Percentiles rank a stretch among this genome's conserved stretches.
These are phyloP conservation scores for Cytospora piceicola DNA, from an alignment of 2,329 filamentous ascomycete species.

Conservation along the genomic window DNA sequence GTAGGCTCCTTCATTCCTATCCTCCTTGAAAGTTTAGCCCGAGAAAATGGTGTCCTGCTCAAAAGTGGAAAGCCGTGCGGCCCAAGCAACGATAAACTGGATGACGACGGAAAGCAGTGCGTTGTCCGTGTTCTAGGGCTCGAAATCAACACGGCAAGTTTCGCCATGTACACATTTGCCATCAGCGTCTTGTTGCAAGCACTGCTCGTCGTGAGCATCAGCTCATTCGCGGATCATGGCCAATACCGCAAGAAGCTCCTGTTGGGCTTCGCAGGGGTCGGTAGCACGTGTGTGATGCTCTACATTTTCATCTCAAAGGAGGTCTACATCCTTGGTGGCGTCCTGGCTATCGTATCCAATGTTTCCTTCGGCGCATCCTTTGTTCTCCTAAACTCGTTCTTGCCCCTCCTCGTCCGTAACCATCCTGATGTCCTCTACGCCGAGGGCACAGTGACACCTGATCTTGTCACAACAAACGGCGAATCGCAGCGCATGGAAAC, in stretches of 20 bases:
- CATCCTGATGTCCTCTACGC: constrained; percentile 61
- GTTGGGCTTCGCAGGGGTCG: constrained; percentile 80
- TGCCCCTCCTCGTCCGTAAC: constrained; percentile 87
- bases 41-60: constrained; percentile 87
- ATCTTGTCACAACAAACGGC: constrained; percentile 38
- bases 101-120: constrained; percentile 66
- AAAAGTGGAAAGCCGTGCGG: constrained; percentile 78
- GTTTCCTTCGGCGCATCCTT: constrained; percentile 95
- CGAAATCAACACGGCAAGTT: constrained; percentile 93
- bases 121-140: constrained; percentile 79
- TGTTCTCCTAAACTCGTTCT: constrained; percentile 91
- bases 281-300: constrained; percentile 82
- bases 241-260: constrained; percentile 88
- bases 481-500: constrained; percentile 43
- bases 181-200: constrained; percentile 88
- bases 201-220: constrained; percentile 92
- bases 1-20: constrained; percentile 93
- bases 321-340: constrained; percentile 77
- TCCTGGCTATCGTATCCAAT: constrained; percentile 89
- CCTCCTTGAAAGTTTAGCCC: constrained; percentile 87
- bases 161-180: constrained; percentile 97
- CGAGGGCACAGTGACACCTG: constrained; percentile 37
- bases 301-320: constrained; percentile 79
- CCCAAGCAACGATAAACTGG: constrained; percentile 58
- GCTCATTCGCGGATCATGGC: constrained; percentile 92